Evolutionary conservation across 2,329 filamentous ascomycete species (phyloP), one percentile per base, ranked within the genome.

Genomic region (Kalmusia sp.): DNA sequence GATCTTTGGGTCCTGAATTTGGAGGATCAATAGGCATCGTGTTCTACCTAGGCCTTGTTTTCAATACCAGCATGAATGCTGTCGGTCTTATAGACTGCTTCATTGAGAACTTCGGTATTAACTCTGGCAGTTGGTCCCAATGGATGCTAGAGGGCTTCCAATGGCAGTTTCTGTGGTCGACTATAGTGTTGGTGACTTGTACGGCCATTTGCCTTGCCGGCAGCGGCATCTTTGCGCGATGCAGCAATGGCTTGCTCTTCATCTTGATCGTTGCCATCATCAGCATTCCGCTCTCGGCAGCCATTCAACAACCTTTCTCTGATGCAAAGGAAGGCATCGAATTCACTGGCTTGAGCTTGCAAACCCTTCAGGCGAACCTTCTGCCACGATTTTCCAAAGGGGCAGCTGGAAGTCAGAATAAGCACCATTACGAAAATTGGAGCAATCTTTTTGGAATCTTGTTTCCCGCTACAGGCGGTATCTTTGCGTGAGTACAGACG

Each of bases 1-100:
- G 92, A 56, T 93, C 90, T 38, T 78, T 96, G 3, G 92, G 92
- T 0, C 91, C 92, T 6, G 92, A 96, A 67, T 96, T 96, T 69
- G 92, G 92, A 22, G 92, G 92, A 14, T 92, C 90, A 1, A 96
- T 96, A 58, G 92, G 92, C 2, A 82, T 96, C 21, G 85, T 96
- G 11, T 96, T 96, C 74, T 96, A 95, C 70, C 80, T 96, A n/a
- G 91, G 92, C n/a, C 90, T 91, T 59, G 69, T 72, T 0, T 85
- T 96, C 67, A 96, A 93, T 69, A 92, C 91, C 1, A 90, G 90
- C 31, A 85, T 96, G 81, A 96, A 96, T 67, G 85, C 93, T 21
- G 91, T 96, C 37, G 92, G 91, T 77, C 80, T 96, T 39, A 85
- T 96, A 58, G 90, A 95, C 75, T 96, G 91, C 65, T 81, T 96